These are phyloP conservation scores for Penicillium hesseltinei DNA, from an alignment of 2,329 filamentous ascomycete species.

Conservation along the genomic window DNA sequence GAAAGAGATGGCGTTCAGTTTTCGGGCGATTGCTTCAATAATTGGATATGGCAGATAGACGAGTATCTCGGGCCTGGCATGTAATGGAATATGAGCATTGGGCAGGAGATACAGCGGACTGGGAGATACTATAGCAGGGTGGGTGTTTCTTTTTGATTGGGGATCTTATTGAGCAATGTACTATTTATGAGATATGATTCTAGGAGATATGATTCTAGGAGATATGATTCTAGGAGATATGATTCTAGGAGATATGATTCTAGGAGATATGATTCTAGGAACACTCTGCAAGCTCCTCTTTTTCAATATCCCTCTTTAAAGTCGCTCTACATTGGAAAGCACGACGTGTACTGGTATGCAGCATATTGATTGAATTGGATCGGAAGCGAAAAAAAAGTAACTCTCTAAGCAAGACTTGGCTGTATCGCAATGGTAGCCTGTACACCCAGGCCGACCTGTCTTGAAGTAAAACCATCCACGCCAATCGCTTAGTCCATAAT, in stretches of 20 bases:
- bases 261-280: neutral
- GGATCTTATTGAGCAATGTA: slow-evolving; percentile 1
- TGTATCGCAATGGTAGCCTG: slow-evolving; percentile 14
- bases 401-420: slow-evolving; percentile 5
- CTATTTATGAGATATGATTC: slow-evolving; percentile 1
- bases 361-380: slow-evolving; percentile 8
- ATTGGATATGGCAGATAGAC: neutral
- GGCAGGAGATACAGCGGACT: neutral
- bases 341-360: neutral
- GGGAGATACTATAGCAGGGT: neutral
- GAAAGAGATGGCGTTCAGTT: slow-evolving; percentile 9
- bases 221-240: no score
- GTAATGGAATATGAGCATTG: slow-evolving; percentile 4
- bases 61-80: neutral
- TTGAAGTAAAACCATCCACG: slow-evolving; percentile 24
- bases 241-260: no score
- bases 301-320: neutral
- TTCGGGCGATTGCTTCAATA: neutral
- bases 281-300: neutral
- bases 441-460: slow-evolving; percentile 19
- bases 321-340: neutral
- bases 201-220: no score
- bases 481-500: slow-evolving; percentile 24
- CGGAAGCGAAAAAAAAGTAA: slow-evolving; percentile 13
- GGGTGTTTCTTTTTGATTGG: neutral